Conservation (phyloP, 1,284 basidiomycete species). For the Microbotryum violaceum region DNA sequence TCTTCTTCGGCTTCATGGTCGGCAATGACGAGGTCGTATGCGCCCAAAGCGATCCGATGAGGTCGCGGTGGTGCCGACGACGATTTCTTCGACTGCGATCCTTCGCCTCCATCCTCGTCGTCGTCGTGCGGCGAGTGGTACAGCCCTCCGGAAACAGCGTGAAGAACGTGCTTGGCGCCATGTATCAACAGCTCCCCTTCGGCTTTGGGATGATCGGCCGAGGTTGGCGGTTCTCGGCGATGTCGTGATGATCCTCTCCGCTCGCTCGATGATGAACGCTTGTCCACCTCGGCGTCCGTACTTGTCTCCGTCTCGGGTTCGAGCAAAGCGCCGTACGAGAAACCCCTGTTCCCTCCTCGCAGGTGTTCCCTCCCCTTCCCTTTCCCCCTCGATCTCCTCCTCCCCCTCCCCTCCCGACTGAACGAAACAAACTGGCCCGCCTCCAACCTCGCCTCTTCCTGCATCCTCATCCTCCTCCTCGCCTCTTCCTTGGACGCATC, state of each 20-base stretch:
- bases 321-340: no score
- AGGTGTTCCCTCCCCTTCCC: no score
- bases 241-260: slow-evolving; percentile 1
- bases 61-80: slow-evolving; percentile 33
- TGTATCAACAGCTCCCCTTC: slow-evolving; percentile 12
- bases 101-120: slow-evolving; percentile 40
- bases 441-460: slow-evolving; percentile 19
- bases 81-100: not conserved
- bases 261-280: not conserved
- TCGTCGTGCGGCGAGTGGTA: slow-evolving; percentile 1
- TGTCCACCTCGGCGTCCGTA: no score
- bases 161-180: slow-evolving; percentile 15
- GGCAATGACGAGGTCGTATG: slow-evolving; percentile 68
- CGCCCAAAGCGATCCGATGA: slow-evolving; percentile 56
- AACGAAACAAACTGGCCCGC: not conserved
- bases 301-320: no score
- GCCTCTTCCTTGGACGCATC: slow-evolving; percentile 36
- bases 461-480: slow-evolving; percentile 32
- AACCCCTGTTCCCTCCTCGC: no score
- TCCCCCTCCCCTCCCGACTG: not conserved
- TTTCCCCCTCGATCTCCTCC: not conserved
- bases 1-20: slow-evolving; percentile 51
- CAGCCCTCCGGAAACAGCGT: slow-evolving; percentile 21
- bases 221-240: slow-evolving; percentile 3
- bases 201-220: slow-evolving; percentile 9